phyloP scores from a whole-genome alignment of 176 grass and related monocot genomes.

The Musa beccarii region DNA sequence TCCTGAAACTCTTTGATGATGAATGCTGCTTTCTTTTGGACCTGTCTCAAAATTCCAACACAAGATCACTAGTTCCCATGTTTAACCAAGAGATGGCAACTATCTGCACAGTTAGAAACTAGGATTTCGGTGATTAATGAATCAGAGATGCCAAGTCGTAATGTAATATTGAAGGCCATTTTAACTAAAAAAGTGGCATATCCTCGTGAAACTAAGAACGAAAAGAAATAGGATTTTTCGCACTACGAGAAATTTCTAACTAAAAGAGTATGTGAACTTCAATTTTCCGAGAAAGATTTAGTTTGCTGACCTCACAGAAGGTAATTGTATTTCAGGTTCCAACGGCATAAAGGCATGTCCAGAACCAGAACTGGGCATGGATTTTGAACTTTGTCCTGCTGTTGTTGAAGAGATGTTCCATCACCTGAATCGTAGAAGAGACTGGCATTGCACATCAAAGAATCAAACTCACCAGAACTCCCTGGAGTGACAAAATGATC shows the following conservation, averaged over 20 bases:
- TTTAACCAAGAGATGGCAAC: too few relatives aligned
- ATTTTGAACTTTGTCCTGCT: conserved; percentile 45
- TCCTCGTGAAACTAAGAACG: neutral
- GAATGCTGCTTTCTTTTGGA: conserved; percentile 63
- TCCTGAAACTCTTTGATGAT: conserved; percentile 44
- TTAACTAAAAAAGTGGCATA: too few relatives aligned
- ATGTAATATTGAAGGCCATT: too few relatives aligned
- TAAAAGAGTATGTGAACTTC: too few relatives aligned
- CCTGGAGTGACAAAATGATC: conserved; percentile 54
- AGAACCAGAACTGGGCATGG: conserved; percentile 68
- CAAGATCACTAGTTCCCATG: neutral
- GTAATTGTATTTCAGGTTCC: conserved; percentile 48
- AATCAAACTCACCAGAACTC: conserved; percentile 55
- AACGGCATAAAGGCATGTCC: conserved; percentile 25
- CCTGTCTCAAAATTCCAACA: conserved; percentile 27
- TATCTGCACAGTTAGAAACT: too few relatives aligned
- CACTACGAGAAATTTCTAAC: too few relatives aligned
- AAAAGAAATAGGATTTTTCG: too few relatives aligned
- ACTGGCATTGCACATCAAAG: neutral
- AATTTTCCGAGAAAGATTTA: too few relatives aligned
- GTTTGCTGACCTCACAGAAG: conserved; percentile 38
- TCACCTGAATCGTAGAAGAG: neutral
- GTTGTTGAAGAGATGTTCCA: neutral
- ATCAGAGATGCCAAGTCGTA: too few relatives aligned
- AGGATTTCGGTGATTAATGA: too few relatives aligned